phyloP scores from a whole-genome alignment of 2,329 filamentous ascomycete genomes.

The Aspergillus sergii region DNA sequence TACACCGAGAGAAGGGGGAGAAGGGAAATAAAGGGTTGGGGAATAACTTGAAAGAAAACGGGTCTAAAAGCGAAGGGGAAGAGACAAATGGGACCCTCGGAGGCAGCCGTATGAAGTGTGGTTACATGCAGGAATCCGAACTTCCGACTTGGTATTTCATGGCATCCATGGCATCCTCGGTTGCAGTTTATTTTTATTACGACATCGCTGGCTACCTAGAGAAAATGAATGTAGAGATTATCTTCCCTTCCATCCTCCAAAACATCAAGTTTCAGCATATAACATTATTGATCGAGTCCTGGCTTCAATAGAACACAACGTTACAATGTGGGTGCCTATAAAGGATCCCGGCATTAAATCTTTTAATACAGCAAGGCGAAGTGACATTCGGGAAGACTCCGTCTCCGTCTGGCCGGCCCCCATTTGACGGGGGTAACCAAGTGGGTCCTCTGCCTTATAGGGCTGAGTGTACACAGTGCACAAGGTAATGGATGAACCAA shows the following conservation, averaged over 20 bases:
- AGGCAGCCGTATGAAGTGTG: not conserved
- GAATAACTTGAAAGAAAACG: not conserved
- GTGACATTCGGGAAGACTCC: not conserved
- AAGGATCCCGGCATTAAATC: not conserved
- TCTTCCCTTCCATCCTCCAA: not conserved
- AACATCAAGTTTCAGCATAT: not conserved
- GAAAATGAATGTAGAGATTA: not conserved
- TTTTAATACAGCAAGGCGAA: not conserved
- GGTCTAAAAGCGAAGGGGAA: not conserved
- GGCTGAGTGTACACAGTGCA: not conserved
- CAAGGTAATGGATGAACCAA: not conserved
- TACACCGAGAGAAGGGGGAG: too few species aligned
- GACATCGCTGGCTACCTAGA: not conserved
- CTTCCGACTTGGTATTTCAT: not conserved
- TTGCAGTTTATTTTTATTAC: not conserved
- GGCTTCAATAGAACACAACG: too few species aligned
- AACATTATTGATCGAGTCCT: not conserved
- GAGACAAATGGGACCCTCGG: not conserved
- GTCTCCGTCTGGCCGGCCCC: not conserved
- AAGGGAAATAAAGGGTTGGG: not conserved
- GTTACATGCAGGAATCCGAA: not conserved
- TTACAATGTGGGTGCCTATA: not conserved
- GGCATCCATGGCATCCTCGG: not conserved
- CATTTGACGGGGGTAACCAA: not conserved
- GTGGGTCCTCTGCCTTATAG: constrained; percentile 4